These are phyloP conservation scores for Brettanomyces bruxellensis DNA, from an alignment of 805 yeast species.

Conservation along the genomic window DNA sequence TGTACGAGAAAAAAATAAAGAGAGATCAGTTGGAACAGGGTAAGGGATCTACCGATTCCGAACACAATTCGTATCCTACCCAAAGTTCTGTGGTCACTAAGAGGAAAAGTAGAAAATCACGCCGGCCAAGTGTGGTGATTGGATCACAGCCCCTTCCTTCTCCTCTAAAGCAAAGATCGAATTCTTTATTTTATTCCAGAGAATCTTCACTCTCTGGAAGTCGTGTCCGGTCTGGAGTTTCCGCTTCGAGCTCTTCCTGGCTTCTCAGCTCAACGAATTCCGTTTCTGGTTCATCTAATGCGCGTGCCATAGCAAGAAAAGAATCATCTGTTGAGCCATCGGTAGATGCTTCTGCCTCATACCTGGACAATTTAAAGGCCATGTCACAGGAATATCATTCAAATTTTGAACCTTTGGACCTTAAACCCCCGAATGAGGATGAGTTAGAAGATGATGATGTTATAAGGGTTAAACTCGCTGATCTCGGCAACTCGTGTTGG, in stretches of 20 bases:
- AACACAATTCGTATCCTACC: neutral
- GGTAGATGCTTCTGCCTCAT: conserved; percentile 14
- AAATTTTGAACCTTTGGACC: conserved; percentile 21
- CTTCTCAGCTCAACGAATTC: neutral
- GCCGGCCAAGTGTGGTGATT: conserved; percentile 63
- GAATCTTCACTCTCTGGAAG: neutral
- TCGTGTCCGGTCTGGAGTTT: neutral
- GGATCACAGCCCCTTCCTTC: conserved; percentile 93
- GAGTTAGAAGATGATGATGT: conserved; percentile 37
- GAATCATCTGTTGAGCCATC: neutral
- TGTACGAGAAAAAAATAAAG: conserved; percentile 25
- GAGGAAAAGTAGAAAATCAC: conserved; percentile 10
- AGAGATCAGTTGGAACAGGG: conserved; percentile 19
- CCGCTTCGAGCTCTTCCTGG: neutral
- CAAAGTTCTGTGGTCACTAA: neutral
- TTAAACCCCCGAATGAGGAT: conserved; percentile 27
- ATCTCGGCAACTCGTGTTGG: conserved; percentile 89
- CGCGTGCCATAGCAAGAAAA: conserved; percentile 24
- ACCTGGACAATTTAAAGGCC: conserved; percentile 25
- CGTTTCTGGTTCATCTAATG: conserved; percentile 22
- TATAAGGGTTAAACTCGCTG: conserved; percentile 82
- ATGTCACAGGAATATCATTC: conserved; percentile 30
- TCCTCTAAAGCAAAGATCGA: conserved; percentile 53
- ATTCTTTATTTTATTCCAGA: conserved; percentile 17
- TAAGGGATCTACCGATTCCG: conserved; percentile 11